Evolutionary conservation across 805 yeast genomes (phyloP).

Genomic region (Sugiyamaella valdiviana): DNA sequence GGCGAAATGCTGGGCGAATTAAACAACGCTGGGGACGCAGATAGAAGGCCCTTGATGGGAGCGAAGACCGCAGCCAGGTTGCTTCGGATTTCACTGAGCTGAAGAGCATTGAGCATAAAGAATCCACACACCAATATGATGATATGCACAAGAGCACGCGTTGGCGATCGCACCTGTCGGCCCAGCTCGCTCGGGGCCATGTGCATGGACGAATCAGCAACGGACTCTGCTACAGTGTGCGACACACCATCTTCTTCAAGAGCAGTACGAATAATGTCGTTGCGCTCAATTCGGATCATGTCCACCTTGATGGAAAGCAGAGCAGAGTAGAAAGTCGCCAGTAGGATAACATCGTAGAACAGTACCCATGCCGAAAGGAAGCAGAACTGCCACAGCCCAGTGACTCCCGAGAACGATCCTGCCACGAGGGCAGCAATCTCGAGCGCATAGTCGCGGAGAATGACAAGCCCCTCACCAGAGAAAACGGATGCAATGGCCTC

Average conservation of each 20-base stretch:
- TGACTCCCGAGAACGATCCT: conserved; percentile 51
- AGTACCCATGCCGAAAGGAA: conserved; percentile 65
- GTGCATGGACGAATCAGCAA: conserved; percentile 37
- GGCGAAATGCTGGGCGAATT: neutral
- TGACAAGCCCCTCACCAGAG: conserved; percentile 39
- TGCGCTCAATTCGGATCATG: conserved; percentile 76
- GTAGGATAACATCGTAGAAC: conserved; percentile 61
- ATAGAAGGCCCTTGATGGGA: neutral
- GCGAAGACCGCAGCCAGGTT: conserved; percentile 3
- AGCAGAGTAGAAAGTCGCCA: conserved; percentile 77
- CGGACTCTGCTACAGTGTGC: conserved; percentile 64
- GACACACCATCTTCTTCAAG: conserved; percentile 91
- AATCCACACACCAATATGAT: conserved; percentile 28
- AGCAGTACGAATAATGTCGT: conserved; percentile 67
- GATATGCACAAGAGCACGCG: conserved; percentile 25
- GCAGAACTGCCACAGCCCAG: conserved; percentile 76
- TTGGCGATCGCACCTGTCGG: conserved; percentile 3
- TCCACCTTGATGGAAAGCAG: conserved; percentile 82
- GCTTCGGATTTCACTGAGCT: conserved; percentile 26
- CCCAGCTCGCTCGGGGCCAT: conserved; percentile 15
- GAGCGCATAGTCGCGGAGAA: conserved; percentile 69
- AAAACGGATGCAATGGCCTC: conserved; percentile 38
- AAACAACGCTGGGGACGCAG: conserved; percentile 3
- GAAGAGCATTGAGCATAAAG: conserved; percentile 33
- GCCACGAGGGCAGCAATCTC: conserved; percentile 62